phyloP scores from a whole-genome alignment of 1,284 basidiomycete genomes.

The Golubevia pallescens region DNA sequence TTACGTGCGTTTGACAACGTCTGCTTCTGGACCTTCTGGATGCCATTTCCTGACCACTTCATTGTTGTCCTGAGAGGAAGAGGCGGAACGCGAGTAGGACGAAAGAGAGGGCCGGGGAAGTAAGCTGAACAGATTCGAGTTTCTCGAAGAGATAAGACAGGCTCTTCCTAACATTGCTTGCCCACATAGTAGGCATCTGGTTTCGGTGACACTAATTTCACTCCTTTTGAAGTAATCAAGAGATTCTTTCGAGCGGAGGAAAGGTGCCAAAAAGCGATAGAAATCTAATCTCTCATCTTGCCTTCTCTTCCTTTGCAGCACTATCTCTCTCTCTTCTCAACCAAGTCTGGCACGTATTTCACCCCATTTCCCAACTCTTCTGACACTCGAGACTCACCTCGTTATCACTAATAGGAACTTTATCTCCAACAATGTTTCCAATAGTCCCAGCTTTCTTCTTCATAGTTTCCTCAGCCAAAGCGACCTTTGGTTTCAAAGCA shows the following conservation, averaged over 20 bases:
- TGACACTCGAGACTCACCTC: constrained; percentile 19
- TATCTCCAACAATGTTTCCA: constrained; percentile 60
- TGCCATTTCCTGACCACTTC: constrained; percentile 81
- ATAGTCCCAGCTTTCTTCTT: constrained; percentile 50
- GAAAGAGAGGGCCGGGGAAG: too few relatives aligned
- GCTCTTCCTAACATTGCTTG: too few relatives aligned
- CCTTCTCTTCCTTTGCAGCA: neutral
- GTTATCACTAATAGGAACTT: constrained; percentile 57
- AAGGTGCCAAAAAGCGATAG: too few relatives aligned
- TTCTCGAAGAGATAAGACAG: too few relatives aligned
- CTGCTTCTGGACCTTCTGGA: constrained; percentile 76
- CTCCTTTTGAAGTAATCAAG: too few relatives aligned
- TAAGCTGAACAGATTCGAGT: too few relatives aligned
- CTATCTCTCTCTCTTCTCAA: neutral
- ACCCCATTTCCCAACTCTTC: neutral
- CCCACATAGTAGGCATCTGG: too few relatives aligned
- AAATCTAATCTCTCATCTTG: neutral
- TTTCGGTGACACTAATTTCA: too few relatives aligned
- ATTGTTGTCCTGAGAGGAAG: constrained; percentile 98
- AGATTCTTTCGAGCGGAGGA: too few relatives aligned
- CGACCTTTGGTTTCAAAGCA: constrained; percentile 50
- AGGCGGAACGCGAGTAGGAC: too few relatives aligned
- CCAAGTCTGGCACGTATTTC: neutral
- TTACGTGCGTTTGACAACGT: constrained; percentile 68
- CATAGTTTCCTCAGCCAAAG: constrained; percentile 45